phyloP scores from a whole-genome alignment of 2,329 filamentous ascomycete species.

The Trichophyton benhamiae region DNA sequence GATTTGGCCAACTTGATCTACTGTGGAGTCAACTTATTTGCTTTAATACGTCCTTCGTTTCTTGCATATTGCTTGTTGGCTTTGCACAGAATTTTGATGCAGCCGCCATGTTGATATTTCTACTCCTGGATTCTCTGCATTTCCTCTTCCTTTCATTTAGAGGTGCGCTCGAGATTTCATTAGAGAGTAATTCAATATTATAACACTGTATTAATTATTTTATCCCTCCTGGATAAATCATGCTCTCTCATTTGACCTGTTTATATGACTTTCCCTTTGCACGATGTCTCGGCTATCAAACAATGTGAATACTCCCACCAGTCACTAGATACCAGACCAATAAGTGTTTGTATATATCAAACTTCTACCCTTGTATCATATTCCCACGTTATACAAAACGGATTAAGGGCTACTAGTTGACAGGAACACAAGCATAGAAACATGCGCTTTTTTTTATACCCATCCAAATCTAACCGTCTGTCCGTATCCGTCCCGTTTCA shows the following conservation, averaged over 20 bases:
- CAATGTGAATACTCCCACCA: no score
- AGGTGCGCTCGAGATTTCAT: neutral
- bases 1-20: neutral
- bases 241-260: neutral
- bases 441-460: neutral
- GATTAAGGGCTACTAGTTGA: neutral
- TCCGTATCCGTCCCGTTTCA: neutral
- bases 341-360: no score
- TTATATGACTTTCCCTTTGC: no score
- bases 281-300: no score
- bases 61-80: neutral
- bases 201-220: neutral
- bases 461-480: neutral
- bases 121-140: neutral
- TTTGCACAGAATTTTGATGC: neutral
- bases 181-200: neutral
- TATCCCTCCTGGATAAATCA: no score
- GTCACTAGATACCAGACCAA: no score
- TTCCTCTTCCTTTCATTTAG: neutral
- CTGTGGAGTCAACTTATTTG: neutral
- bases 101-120: neutral
- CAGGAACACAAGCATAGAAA: neutral
- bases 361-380: no score
- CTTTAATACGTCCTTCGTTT: neutral
- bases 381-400: neutral